phyloP scores from a whole-genome alignment of 176 grass and related monocot species.

The Thinopyrum elongatum region DNA sequence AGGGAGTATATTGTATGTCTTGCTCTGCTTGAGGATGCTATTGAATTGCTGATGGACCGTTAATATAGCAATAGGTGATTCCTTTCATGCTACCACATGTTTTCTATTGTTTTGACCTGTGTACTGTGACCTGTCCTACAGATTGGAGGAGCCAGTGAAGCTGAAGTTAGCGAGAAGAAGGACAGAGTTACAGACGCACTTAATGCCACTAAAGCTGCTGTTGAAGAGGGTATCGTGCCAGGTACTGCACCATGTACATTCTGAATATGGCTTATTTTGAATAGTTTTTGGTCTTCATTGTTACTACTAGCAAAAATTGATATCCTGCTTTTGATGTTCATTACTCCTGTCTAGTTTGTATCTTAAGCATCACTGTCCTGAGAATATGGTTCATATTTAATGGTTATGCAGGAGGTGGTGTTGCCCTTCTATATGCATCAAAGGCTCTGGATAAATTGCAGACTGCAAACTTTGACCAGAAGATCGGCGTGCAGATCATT shows the following conservation, averaged over 20 bases:
- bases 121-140: slow-evolving; percentile 22
- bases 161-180: slow-evolving; percentile 91
- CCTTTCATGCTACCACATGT: neutral
- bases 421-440: slow-evolving; percentile 97
- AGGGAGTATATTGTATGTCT: neutral
- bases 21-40: neutral
- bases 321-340: neutral
- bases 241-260: slow-evolving; percentile 32
- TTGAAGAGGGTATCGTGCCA: slow-evolving; percentile 97
- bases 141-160: slow-evolving; percentile 97
- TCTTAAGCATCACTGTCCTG: neutral
- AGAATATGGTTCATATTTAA: neutral
- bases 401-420: slow-evolving; percentile 73
- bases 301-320: neutral
- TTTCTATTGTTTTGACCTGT: neutral
- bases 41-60: neutral
- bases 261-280: neutral
- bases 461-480: slow-evolving; percentile 95
- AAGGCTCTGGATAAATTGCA: slow-evolving; percentile 84
- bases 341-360: neutral
- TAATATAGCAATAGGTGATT: neutral
- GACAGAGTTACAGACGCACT: slow-evolving; percentile 95
- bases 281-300: neutral
- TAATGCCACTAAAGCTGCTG: slow-evolving; percentile 97
- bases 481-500: slow-evolving; percentile 99